Evolutionary conservation across 148 eudicot species (phyloP).

Genomic region (Arctostaphylos glauca): DNA sequence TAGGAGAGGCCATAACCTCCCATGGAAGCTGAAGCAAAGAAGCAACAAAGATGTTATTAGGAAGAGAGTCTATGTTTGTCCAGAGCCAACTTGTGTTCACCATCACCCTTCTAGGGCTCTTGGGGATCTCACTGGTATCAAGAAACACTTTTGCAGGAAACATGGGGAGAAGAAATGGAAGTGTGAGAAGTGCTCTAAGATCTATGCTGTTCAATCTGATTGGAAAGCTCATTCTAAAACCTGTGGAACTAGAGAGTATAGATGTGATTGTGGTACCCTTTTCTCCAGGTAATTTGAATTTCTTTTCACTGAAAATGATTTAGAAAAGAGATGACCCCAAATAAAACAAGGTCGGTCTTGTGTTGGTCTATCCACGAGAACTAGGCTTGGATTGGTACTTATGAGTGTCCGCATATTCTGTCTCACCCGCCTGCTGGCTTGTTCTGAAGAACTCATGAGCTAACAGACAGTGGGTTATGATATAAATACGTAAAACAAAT

Average conservation of each 20-base stretch:
- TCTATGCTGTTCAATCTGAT: constrained; percentile 91
- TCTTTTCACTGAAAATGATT: not conserved
- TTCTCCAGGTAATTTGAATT: constrained; percentile 62
- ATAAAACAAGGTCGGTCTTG: no score
- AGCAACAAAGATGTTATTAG: constrained; percentile 35
- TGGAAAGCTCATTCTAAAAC: constrained; percentile 95
- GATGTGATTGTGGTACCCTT: constrained; percentile 92
- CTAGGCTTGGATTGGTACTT: no score
- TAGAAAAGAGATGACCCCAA: not conserved
- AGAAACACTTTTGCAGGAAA: constrained; percentile 86
- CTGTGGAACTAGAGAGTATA: constrained; percentile 90
- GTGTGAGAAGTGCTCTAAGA: constrained; percentile 86
- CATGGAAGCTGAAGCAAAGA: constrained; percentile 91
- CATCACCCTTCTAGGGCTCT: constrained; percentile 90
- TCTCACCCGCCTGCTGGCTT: no score
- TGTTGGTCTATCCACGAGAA: no score
- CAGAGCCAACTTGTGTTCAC: constrained; percentile 79
- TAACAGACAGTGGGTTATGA: no score
- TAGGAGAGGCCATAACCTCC: constrained; percentile 92
- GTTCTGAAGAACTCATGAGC: no score
- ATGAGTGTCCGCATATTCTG: no score
- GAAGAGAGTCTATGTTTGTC: constrained; percentile 86
- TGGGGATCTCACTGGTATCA: constrained; percentile 92
- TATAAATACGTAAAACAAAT: no score
- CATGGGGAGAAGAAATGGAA: constrained; percentile 93